A percentile compares a stretch with the other conserved stretches of the same genome.
phyloP scores from a whole-genome alignment of 164 flowering plant species.

The Cinnamomum micranthum region DNA sequence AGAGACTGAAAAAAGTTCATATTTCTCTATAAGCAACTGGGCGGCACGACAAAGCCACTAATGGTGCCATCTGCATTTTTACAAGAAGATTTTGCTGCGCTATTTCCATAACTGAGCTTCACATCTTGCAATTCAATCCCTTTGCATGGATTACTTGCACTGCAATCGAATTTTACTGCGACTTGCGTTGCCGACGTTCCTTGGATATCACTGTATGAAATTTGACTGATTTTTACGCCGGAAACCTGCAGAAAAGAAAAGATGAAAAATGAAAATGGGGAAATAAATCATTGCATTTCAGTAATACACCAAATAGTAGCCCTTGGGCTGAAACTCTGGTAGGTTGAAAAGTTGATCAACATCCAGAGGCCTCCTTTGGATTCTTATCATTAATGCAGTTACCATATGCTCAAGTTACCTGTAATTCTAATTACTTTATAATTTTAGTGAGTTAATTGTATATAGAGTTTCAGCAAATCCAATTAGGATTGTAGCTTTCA shows the following conservation, averaged over 20 bases:
- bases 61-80: conserved; percentile 16
- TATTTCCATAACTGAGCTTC: conserved; percentile 29
- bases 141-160: conserved; percentile 36
- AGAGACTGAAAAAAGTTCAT: no score
- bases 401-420: no score
- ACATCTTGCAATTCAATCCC: conserved; percentile 36
- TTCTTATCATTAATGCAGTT: no score
- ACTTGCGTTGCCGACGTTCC: conserved; percentile 51
- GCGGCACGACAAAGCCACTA: conserved; percentile 13
- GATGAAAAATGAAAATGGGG: not conserved
- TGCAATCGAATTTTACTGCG: conserved; percentile 46
- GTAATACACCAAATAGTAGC: no score
- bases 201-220: conserved; percentile 32
- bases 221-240: conserved; percentile 37
- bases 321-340: no score
- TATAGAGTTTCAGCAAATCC: no score
- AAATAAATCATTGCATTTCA: not conserved
- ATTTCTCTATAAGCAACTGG: conserved; percentile 19
- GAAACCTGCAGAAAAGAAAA: conserved; percentile 21
- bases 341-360: no score
- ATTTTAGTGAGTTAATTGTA: no score
- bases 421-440: no score
- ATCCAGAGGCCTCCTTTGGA: no score
- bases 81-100: conserved; percentile 27
- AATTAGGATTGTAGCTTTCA: no score